Evolutionary conservation across 2,329 filamentous ascomycete species (phyloP).

Genomic region (Huntiella decipiens): DNA sequence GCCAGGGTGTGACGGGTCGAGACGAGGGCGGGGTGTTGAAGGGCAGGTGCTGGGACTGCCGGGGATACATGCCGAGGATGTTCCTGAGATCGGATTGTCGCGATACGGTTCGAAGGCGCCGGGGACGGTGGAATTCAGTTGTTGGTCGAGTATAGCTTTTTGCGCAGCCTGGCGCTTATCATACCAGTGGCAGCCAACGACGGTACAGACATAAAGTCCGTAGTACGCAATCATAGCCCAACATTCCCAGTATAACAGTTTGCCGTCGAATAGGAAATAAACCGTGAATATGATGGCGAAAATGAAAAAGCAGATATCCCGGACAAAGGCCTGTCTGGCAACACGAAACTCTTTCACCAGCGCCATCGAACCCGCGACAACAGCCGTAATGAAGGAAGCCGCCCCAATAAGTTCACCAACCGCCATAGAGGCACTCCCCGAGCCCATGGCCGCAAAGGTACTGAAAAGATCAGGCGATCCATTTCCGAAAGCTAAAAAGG

Average conservation of each 20-base stretch:
- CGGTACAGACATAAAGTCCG: slow-evolving; percentile 68
- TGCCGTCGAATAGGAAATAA: slow-evolving; percentile 69
- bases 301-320: slow-evolving; percentile 86
- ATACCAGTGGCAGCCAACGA: slow-evolving; percentile 77
- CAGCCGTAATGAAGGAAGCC: slow-evolving; percentile 86
- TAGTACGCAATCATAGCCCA: slow-evolving; percentile 82
- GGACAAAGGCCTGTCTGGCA: slow-evolving; percentile 69
- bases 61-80: neutral
- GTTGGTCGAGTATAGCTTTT: slow-evolving; percentile 5
- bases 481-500: slow-evolving; percentile 91
- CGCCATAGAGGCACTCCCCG: slow-evolving; percentile 90
- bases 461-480: slow-evolving; percentile 97
- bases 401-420: slow-evolving; percentile 90
- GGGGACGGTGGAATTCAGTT: slow-evolving; percentile 12
- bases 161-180: slow-evolving; percentile 3
- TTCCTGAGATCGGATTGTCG: slow-evolving; percentile 25
- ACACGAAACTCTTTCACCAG: slow-evolving; percentile 90
- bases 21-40: slow-evolving; percentile 4
- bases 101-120: slow-evolving; percentile 35
- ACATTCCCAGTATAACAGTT: slow-evolving; percentile 76
- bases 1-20: slow-evolving; percentile 6
- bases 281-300: slow-evolving; percentile 73
- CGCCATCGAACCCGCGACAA: slow-evolving; percentile 94
- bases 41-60: neutral
- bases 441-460: slow-evolving; percentile 94